Conservation (phyloP, 148 eudicot species). For the Chenopodium berlandieri region DNA sequence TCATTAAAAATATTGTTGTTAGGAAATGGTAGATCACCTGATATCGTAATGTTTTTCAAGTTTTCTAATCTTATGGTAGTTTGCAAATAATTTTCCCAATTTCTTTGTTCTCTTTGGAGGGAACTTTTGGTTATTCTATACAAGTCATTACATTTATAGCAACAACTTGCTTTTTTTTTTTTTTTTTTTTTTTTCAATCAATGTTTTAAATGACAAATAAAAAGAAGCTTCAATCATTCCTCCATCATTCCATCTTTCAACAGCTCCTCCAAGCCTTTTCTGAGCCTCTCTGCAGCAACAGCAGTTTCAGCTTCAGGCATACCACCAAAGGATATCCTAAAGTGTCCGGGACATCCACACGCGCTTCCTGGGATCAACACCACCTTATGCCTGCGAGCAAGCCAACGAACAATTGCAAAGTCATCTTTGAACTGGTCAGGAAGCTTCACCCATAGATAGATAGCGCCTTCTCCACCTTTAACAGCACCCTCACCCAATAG, state of each 20-base stretch:
- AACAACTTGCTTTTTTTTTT: not conserved
- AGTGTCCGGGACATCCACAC: conserved; percentile 75
- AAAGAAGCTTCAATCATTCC: conserved; percentile 15
- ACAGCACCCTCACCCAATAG: conserved; percentile 66
- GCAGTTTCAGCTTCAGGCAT: conserved; percentile 54
- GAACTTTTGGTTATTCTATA: conserved; percentile 12
- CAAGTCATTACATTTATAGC: conserved; percentile 13
- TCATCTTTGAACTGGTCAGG: conserved; percentile 56
- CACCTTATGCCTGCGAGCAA: conserved; percentile 63
- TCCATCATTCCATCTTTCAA: conserved; percentile 68
- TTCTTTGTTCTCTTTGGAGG: not conserved
- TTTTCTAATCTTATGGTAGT: not conserved
- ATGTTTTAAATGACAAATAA: conserved; percentile 9
- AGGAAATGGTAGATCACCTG: not conserved
- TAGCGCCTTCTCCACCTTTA: conserved; percentile 98
- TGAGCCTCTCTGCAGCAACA: conserved; percentile 72
- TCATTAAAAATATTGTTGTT: not conserved
- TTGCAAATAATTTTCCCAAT: not conserved
- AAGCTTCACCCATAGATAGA: conserved; percentile 90
- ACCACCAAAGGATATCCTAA: conserved; percentile 88
- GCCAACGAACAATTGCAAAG: conserved; percentile 74
- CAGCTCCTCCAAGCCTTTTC: conserved; percentile 73
- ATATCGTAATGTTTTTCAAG: not conserved
- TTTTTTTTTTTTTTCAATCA: conserved; percentile 10
- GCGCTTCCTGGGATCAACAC: conserved; percentile 81